A percentile compares a stretch with the other conserved stretches of the same genome.
These are phyloP conservation scores for Pharus latifolius DNA, from an alignment of 176 grass and related monocot species.

Conservation along the genomic window DNA sequence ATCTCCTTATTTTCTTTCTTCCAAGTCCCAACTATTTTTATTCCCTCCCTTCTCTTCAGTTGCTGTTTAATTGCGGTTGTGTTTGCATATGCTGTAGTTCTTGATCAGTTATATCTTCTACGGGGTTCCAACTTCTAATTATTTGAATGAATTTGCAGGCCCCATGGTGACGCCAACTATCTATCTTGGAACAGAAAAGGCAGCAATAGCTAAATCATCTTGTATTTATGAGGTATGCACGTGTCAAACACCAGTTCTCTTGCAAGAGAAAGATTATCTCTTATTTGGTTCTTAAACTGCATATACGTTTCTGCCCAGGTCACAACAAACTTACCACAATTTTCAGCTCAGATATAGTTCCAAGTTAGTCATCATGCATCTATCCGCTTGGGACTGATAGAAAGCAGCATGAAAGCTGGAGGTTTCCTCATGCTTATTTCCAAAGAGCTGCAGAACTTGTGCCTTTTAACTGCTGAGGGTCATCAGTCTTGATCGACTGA, in stretches of 20 bases:
- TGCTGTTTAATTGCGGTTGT: neutral
- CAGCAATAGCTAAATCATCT: constrained; percentile 18
- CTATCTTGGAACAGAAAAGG: constrained; percentile 47
- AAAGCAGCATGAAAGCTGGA: neutral
- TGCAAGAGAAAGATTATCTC: neutral
- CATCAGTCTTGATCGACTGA: neutral
- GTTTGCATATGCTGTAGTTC: neutral
- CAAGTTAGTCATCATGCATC: neutral
- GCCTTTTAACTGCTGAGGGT: neutral
- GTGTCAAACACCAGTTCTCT: neutral
- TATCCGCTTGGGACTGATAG: neutral
- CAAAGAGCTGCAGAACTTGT: neutral
- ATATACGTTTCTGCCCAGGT: neutral
- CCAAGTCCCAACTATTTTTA: too few species aligned
- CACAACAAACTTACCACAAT: neutral
- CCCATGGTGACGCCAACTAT: constrained; percentile 43
- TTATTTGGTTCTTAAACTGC: neutral
- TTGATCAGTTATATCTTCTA: neutral
- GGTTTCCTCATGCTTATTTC: neutral
- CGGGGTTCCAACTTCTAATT: too few species aligned
- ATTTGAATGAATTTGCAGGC: constrained; percentile 38
- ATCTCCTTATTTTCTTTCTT: neutral
- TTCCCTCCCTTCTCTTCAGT: neutral
- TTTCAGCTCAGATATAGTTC: neutral
- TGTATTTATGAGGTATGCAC: neutral